Conservation (phyloP, 352 stramenopile species). For the Pseudoperonospora humuli region DNA sequence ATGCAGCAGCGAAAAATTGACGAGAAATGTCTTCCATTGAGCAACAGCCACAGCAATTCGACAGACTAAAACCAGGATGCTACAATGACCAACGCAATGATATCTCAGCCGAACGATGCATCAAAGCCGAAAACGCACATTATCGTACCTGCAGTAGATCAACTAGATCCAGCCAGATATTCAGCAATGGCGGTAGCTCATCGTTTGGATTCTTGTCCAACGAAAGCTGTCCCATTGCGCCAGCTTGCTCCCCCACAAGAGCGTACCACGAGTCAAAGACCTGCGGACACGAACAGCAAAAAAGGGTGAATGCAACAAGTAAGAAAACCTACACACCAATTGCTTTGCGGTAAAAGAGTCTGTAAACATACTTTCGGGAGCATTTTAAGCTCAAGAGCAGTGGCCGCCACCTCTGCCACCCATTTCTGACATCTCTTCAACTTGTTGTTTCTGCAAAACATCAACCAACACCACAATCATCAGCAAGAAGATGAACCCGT, state of each 20-base stretch:
- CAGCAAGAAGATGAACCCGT: not conserved
- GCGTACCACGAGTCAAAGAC: constrained; percentile 72
- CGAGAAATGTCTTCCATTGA: constrained; percentile 31
- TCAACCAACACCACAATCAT: not conserved
- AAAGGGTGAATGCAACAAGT: not conserved
- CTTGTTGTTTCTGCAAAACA: constrained; percentile 49
- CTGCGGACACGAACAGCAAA: constrained; percentile 20
- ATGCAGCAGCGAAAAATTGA: constrained; percentile 43
- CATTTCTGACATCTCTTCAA: constrained; percentile 76
- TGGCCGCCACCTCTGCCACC: constrained; percentile 52
- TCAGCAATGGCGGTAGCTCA: constrained; percentile 43
- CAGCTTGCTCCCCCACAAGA: constrained; percentile 35
- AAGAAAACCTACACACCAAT: too few species aligned
- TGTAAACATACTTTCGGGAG: constrained; percentile 26
- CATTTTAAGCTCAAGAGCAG: constrained; percentile 44
- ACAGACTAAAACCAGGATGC: constrained; percentile 50
- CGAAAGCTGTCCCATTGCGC: constrained; percentile 26
- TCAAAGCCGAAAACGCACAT: not conserved
- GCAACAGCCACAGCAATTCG: constrained; percentile 28
- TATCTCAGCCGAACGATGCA: not conserved
- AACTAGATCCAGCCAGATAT: constrained; percentile 68
- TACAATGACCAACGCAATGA: constrained; percentile 13
- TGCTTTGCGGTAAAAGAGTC: too few species aligned
- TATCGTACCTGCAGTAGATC: constrained; percentile 67
- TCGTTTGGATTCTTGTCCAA: constrained; percentile 50